Percentiles rank a stretch among this genome's conserved stretches.
phyloP scores from a whole-genome alignment of 2,329 filamentous ascomycete species.

The Arachnomyces sp. region DNA sequence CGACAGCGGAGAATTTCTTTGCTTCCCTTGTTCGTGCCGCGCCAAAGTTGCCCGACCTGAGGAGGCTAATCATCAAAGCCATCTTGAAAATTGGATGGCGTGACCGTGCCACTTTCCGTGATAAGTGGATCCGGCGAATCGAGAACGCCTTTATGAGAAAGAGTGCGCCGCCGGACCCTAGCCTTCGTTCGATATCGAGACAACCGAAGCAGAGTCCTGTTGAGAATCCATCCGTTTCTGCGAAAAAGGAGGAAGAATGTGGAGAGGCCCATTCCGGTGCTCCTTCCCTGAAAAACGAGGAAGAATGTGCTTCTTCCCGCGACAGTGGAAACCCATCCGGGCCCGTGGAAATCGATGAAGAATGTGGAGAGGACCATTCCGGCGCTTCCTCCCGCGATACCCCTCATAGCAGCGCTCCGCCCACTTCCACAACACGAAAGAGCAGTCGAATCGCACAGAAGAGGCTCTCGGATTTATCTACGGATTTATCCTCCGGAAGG shows the following conservation, averaged over 20 bases:
- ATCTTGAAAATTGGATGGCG: slow-evolving; percentile 76
- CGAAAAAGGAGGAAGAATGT: too few species aligned
- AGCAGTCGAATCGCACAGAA: slow-evolving; percentile 31
- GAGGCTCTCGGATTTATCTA: slow-evolving; percentile 11
- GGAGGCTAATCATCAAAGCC: slow-evolving; percentile 63
- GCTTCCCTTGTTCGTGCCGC: slow-evolving; percentile 69
- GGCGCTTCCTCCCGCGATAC: slow-evolving; percentile 5
- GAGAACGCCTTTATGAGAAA: slow-evolving; percentile 42
- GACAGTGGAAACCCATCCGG: background rate
- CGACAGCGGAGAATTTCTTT: slow-evolving; percentile 69
- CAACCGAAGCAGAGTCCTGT: slow-evolving; percentile 5
- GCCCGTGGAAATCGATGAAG: background rate
- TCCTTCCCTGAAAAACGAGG: slow-evolving; percentile 1
- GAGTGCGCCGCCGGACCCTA: slow-evolving; percentile 24
- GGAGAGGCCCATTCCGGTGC: slow-evolving; percentile 3
- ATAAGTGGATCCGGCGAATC: slow-evolving; percentile 67
- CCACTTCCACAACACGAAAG: slow-evolving; percentile 28
- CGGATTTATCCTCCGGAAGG: too few species aligned
- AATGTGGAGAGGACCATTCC: background rate
- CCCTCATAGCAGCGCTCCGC: slow-evolving; percentile 10
- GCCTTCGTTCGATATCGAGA: slow-evolving; percentile 18
- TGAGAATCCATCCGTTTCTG: background rate
- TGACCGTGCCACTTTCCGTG: slow-evolving; percentile 69
- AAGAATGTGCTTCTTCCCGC: slow-evolving; percentile 1
- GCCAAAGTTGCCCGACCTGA: slow-evolving; percentile 56